These are phyloP conservation scores for Globisporangium barbulae DNA, from an alignment of 352 stramenopile species.

Conservation along the genomic window DNA sequence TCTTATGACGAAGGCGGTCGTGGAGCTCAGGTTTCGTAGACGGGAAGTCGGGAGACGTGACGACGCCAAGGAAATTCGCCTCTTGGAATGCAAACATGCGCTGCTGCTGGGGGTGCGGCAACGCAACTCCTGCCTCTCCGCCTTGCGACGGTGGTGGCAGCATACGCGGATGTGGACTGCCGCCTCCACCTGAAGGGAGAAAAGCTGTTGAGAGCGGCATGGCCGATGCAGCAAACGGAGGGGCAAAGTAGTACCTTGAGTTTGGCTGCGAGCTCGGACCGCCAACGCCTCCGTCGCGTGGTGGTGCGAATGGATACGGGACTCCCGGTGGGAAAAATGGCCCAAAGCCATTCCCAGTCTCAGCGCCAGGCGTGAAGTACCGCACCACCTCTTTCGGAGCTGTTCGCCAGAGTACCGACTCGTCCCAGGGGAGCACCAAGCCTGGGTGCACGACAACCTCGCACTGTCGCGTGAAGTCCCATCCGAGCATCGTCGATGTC, in stretches of 20 bases:
- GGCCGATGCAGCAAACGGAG: not conserved
- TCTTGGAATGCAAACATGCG: constrained; percentile 13
- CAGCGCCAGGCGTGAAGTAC: constrained; percentile 48
- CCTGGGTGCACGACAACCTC: constrained; percentile 27
- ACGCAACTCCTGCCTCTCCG: not conserved
- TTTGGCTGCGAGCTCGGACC: constrained; percentile 6
- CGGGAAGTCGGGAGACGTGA: constrained; percentile 6
- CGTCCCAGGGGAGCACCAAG: constrained; percentile 33
- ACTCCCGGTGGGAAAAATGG: constrained; percentile 20
- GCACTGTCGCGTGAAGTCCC: constrained; percentile 64
- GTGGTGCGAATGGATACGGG: constrained; percentile 8
- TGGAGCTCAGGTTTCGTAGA: constrained; percentile 4
- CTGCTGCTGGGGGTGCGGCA: not conserved
- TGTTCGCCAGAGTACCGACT: constrained; percentile 59
- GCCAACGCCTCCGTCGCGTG: constrained; percentile 1
- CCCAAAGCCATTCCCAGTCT: constrained; percentile 21
- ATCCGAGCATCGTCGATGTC: constrained; percentile 65
- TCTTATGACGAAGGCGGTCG: not conserved
- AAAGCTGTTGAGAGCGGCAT: constrained; percentile 4
- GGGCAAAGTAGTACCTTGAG: constrained; percentile 53
- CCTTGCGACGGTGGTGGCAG: constrained; percentile 6
- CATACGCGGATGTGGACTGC: not conserved
- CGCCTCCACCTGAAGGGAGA: not conserved
- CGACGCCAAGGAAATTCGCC: constrained; percentile 10
- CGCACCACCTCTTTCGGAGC: constrained; percentile 70